Evolutionary conservation across 768 basidiomycete genomes (phyloP).

Genomic region (Lactarius psammicola): DNA sequence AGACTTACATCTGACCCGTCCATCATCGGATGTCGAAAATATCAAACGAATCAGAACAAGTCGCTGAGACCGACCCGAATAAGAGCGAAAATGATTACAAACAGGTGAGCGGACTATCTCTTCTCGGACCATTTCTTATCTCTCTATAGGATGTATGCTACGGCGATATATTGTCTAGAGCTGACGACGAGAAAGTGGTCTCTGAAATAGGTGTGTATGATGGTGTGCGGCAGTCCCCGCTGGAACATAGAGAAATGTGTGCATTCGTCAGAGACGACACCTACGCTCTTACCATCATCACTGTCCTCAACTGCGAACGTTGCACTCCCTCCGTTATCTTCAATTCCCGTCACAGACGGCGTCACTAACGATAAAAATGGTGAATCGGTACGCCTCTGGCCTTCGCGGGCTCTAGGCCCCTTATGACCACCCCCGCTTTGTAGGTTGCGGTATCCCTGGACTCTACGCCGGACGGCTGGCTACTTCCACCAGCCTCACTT

Average conservation of each 20-base stretch:
- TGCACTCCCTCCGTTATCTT: neutral
- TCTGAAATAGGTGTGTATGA: neutral
- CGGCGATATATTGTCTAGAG: neutral
- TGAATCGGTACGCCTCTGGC: slow-evolving; percentile 1
- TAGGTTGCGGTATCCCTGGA: slow-evolving; percentile 1
- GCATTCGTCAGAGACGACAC: neutral
- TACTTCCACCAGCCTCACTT: neutral
- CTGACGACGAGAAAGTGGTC: neutral
- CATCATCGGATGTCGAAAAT: neutral
- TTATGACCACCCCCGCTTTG: neutral
- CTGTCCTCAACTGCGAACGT: neutral
- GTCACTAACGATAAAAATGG: neutral
- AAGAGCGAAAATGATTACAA: neutral
- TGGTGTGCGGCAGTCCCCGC: neutral
- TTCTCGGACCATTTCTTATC: neutral
- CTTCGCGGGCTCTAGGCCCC: neutral
- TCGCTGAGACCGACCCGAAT: neutral
- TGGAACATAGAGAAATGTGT: neutral
- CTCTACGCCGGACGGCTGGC: neutral
- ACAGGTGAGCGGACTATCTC: neutral
- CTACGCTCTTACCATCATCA: neutral
- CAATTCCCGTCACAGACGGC: neutral
- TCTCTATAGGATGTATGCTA: neutral
- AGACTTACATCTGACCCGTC: neutral
- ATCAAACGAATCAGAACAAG: neutral